Percentiles rank a stretch among this genome's conserved stretches.
Evolutionary conservation across 2,329 filamentous ascomycete genomes (phyloP).

Genomic region (Claviceps capensis): DNA sequence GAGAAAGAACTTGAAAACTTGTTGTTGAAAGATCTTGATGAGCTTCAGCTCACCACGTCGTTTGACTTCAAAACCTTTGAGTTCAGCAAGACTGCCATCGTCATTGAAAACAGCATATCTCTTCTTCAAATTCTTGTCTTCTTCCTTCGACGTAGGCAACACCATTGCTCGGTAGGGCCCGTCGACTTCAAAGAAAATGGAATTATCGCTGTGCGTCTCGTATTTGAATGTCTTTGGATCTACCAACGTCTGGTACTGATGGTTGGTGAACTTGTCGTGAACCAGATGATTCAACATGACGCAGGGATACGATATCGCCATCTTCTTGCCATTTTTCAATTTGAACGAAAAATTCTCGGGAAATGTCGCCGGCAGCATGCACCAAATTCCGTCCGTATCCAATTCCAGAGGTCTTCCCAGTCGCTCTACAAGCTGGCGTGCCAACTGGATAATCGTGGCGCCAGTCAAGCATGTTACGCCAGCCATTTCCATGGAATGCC

Average conservation of each 20-base stretch:
- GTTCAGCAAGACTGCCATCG: slow-evolving; percentile 83
- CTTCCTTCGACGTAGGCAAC: slow-evolving; percentile 91
- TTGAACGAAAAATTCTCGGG: slow-evolving; percentile 94
- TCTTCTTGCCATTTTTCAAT: slow-evolving; percentile 88
- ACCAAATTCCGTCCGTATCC: slow-evolving; percentile 99
- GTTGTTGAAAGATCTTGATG: slow-evolving; percentile 98
- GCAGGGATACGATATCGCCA: slow-evolving; percentile 94
- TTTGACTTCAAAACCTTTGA: slow-evolving; percentile 97
- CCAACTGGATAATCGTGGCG: slow-evolving; percentile 93
- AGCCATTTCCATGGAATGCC: slow-evolving; percentile 99
- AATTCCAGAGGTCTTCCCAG: slow-evolving; percentile 86
- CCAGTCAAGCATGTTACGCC: slow-evolving; percentile 95
- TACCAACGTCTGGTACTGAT: slow-evolving; percentile 85
- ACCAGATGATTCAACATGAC: slow-evolving; percentile 98
- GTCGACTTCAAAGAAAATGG: slow-evolving; percentile 98
- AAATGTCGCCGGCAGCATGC: slow-evolving; percentile 91
- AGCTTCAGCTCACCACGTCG: slow-evolving; percentile 94
- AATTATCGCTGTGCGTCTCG: slow-evolving; percentile 95
- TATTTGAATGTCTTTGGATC: slow-evolving; percentile 76
- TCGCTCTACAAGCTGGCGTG: slow-evolving; percentile 80
- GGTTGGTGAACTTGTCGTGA: slow-evolving; percentile 87
- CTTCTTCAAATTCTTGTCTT: slow-evolving; percentile 99
- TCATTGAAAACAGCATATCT: slow-evolving; percentile 98
- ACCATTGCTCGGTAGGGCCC: slow-evolving; percentile 97
- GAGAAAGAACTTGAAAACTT: slow-evolving; percentile 98